phyloP scores from a whole-genome alignment of 768 basidiomycete genomes.

The Dictyophora rubrovolvata region DNA sequence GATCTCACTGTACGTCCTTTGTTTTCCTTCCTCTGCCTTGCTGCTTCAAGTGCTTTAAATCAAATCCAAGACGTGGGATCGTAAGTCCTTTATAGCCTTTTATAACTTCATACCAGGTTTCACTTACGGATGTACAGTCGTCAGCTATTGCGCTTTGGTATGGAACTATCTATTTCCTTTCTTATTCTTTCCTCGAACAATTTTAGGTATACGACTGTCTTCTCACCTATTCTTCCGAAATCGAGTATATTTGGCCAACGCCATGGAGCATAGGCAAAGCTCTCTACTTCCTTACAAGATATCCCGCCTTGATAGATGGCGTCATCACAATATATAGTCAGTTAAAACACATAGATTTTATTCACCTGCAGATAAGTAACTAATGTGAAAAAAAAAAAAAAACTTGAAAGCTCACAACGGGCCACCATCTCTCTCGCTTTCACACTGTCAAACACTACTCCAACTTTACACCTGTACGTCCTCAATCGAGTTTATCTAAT shows the following conservation, averaged over 20 bases:
- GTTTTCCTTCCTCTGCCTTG: no score
- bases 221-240: conserved; percentile 19
- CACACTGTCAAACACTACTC: not conserved
- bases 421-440: not conserved
- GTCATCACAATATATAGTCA: conserved; percentile 1
- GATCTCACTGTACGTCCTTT: no score
- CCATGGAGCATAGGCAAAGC: conserved; percentile 17
- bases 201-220: conserved; percentile 18
- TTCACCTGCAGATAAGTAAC: not conserved
- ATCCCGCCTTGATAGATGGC: conserved; percentile 18
- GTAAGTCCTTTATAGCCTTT: no score
- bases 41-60: no score
- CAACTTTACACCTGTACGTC: not conserved
- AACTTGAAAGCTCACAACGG: not conserved
- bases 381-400: no score
- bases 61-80: no score
- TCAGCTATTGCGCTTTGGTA: no score
- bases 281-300: conserved; percentile 21
- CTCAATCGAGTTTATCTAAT: not conserved
- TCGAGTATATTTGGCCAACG: conserved; percentile 17
- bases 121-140: no score
- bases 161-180: no score
- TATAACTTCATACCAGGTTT: no score
- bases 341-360: not conserved
- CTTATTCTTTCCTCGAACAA: not conserved